Percentiles rank a stretch among this genome's conserved stretches.
Evolutionary conservation across 257 asterid species (phyloP).

Genomic region (Hygrophila difformis): DNA sequence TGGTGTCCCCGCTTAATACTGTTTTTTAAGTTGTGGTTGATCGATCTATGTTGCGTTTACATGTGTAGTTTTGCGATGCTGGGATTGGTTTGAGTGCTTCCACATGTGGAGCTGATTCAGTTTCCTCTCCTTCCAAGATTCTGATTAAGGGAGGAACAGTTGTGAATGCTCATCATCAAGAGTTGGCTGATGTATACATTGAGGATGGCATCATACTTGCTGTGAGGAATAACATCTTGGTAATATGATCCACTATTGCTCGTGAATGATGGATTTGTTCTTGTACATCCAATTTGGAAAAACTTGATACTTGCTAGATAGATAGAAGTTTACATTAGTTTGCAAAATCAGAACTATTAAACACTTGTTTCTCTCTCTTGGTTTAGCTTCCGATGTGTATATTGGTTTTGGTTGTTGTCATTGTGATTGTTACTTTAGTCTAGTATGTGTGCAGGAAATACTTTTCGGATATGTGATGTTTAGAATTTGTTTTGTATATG

Average conservation of each 20-base stretch:
- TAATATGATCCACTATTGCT: slow-evolving; percentile 15
- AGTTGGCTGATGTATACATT: slow-evolving; percentile 75
- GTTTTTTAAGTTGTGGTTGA: neutral
- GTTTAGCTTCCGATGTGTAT: too few relatives aligned
- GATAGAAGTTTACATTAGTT: neutral
- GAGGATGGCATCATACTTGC: slow-evolving; percentile 67
- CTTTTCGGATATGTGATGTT: slow-evolving; percentile 4
- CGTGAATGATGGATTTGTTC: neutral
- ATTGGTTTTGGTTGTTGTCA: neutral
- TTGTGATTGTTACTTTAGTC: slow-evolving; percentile 1
- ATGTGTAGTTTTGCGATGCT: slow-evolving; percentile 53
- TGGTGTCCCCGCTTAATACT: too few relatives aligned
- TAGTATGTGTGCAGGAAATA: neutral
- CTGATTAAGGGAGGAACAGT: slow-evolving; percentile 89
- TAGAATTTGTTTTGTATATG: too few relatives aligned
- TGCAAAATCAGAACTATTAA: neutral
- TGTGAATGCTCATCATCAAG: slow-evolving; percentile 87
- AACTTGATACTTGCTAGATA: slow-evolving; percentile 1
- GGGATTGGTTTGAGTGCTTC: slow-evolving; percentile 33
- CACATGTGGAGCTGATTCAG: slow-evolving; percentile 31
- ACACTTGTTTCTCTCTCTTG: neutral
- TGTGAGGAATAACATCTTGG: slow-evolving; percentile 60
- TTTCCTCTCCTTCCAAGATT: slow-evolving; percentile 42
- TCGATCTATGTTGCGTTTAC: neutral
- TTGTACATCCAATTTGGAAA: neutral